Evolutionary conservation across 495 filamentous ascomycete genomes (phyloP).

Genomic region (Tetracladium marchalianum): DNA sequence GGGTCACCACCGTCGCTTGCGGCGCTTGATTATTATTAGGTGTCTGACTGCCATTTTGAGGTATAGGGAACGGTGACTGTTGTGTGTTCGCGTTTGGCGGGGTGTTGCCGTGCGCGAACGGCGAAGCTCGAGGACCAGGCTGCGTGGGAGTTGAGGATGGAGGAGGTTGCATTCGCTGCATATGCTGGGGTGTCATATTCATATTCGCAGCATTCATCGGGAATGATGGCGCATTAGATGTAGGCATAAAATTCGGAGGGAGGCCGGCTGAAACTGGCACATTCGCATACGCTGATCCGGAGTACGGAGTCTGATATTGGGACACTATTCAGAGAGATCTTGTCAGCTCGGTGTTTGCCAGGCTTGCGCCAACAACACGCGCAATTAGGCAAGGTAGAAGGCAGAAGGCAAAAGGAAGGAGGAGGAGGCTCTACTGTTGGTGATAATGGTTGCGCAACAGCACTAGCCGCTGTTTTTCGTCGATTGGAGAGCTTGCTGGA

Average conservation of each 20-base stretch:
- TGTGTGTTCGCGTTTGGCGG: slow-evolving; percentile 16
- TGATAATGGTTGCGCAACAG: background rate
- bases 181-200: slow-evolving; percentile 31
- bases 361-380: background rate
- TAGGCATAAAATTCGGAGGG: slow-evolving; percentile 40
- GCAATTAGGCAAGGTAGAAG: slow-evolving; percentile 2
- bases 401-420: slow-evolving; percentile 8
- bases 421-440: slow-evolving; percentile 3
- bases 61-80: slow-evolving; percentile 12
- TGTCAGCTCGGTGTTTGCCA: slow-evolving; percentile 11
- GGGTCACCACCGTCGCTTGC: slow-evolving; percentile 12
- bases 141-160: slow-evolving; percentile 13
- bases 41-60: slow-evolving; percentile 12
- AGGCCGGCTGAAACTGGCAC: slow-evolving; percentile 23
- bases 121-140: slow-evolving; percentile 13
- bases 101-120: slow-evolving; percentile 13
- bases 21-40: slow-evolving; percentile 10
- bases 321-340: slow-evolving; percentile 28
- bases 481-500: background rate
- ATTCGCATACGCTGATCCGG: slow-evolving; percentile 36
- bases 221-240: slow-evolving; percentile 30
- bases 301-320: slow-evolving; percentile 40
- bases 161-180: slow-evolving; percentile 31
- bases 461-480: background rate
- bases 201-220: slow-evolving; percentile 27